These are phyloP conservation scores for Ogataea allantospora DNA, from an alignment of 805 yeast genomes.

Conservation along the genomic window DNA sequence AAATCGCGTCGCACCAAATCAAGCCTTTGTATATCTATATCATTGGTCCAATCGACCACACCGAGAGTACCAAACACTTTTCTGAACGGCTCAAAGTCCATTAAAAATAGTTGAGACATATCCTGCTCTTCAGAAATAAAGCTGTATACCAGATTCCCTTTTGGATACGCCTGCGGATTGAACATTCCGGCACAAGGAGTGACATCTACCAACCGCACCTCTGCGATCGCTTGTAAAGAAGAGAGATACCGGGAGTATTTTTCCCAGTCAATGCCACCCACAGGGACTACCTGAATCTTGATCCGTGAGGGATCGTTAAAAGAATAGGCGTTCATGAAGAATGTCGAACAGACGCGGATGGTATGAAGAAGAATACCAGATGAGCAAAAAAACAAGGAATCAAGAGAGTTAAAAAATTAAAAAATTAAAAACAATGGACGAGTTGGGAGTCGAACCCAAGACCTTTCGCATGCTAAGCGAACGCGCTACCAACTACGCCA, in stretches of 20 bases:
- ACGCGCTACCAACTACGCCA: slow-evolving; percentile 82
- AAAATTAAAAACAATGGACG: slow-evolving; percentile 43
- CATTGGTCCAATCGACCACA: slow-evolving; percentile 34
- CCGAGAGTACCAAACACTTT: slow-evolving; percentile 66
- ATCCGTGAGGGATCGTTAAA: slow-evolving; percentile 67
- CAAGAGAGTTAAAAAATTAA: background rate
- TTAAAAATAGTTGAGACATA: slow-evolving; percentile 53
- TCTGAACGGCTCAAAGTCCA: slow-evolving; percentile 88
- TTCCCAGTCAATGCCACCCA: slow-evolving; percentile 44
- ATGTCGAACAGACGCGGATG: background rate
- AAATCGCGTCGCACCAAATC: slow-evolving; percentile 38
- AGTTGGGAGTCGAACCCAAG: slow-evolving; percentile 78
- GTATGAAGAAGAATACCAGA: background rate
- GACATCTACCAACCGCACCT: slow-evolving; percentile 73
- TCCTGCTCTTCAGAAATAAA: slow-evolving; percentile 51
- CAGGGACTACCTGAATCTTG: slow-evolving; percentile 65
- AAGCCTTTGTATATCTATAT: slow-evolving; percentile 26
- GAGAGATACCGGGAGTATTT: slow-evolving; percentile 44
- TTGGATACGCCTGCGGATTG: slow-evolving; percentile 84
- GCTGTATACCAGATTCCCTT: slow-evolving; percentile 67
- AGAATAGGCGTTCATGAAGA: slow-evolving; percentile 39
- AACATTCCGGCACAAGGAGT: slow-evolving; percentile 64
- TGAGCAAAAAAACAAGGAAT: background rate
- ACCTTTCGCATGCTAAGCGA: slow-evolving; percentile 79
- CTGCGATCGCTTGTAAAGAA: slow-evolving; percentile 48